Evolutionary conservation across 2,329 filamentous ascomycete species (phyloP).

Genomic region (Cladophialophora exuberans): DNA sequence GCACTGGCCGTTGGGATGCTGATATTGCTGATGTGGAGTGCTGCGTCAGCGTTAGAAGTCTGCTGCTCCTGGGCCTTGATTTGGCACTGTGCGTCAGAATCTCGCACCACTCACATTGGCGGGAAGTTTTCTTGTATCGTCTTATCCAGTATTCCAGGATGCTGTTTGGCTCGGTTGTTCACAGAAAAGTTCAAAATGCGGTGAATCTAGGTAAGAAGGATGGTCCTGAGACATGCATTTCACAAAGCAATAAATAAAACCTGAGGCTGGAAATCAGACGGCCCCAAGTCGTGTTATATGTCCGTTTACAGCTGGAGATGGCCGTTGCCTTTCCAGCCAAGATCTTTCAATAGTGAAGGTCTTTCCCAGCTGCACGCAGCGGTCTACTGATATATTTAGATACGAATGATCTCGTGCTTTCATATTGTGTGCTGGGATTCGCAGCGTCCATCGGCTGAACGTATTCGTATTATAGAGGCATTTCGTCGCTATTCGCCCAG

Average conservation of each 20-base stretch:
- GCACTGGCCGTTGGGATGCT: conserved; percentile 6
- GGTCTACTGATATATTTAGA: background rate
- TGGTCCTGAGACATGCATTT: conserved; percentile 19
- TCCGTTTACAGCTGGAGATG: background rate
- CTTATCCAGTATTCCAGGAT: background rate
- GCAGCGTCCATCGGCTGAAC: background rate
- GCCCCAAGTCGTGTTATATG: conserved; percentile 2
- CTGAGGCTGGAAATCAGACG: conserved; percentile 3
- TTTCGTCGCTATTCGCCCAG: too few relatives aligned
- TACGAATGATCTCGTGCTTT: background rate
- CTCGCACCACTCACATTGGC: conserved; percentile 4
- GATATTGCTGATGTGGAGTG: conserved; percentile 19
- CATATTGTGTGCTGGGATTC: background rate
- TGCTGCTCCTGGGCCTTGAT: conserved; percentile 9
- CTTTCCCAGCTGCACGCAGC: background rate
- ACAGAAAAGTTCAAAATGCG: conserved; percentile 6
- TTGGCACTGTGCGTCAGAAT: conserved; percentile 11
- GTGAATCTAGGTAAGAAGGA: conserved; percentile 21
- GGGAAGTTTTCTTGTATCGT: conserved; percentile 5
- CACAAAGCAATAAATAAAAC: conserved; percentile 3
- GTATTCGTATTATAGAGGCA: conserved; percentile 3
- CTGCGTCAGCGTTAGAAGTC: conserved; percentile 24
- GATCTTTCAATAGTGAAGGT: background rate
- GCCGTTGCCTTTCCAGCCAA: conserved; percentile 1
- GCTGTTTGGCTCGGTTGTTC: conserved; percentile 6